phyloP scores from a whole-genome alignment of 495 filamentous ascomycete genomes.

The Aspergillus homomorphus region DNA sequence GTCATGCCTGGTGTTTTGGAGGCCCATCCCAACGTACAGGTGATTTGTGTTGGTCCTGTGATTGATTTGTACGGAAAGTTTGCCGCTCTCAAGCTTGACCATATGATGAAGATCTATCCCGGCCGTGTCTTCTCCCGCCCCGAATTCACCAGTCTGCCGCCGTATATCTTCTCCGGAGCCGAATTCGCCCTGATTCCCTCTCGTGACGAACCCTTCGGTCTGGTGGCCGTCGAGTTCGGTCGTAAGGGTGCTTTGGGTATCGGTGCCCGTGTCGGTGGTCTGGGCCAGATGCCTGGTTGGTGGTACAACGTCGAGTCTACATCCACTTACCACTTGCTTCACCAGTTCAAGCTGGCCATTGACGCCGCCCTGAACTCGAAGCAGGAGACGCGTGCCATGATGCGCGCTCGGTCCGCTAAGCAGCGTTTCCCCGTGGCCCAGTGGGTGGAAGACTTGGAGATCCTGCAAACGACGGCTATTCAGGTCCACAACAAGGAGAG shows the following conservation, averaged over 20 bases:
- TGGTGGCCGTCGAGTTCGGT: constrained; percentile 78
- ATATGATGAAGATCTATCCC: constrained; percentile 70
- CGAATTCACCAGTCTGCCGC: constrained; percentile 70
- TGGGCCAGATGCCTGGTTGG: constrained; percentile 80
- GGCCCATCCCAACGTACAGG: constrained; percentile 59
- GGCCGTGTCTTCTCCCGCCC: constrained; percentile 70
- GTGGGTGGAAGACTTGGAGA: constrained; percentile 62
- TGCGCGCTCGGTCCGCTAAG: constrained; percentile 70
- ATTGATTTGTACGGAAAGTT: constrained; percentile 79
- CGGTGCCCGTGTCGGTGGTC: constrained; percentile 59
- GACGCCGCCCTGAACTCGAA: constrained; percentile 62
- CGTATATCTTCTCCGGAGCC: constrained; percentile 73
- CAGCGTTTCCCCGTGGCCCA: constrained; percentile 75
- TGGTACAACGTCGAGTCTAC: constrained; percentile 67
- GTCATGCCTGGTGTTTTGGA: constrained; percentile 71
- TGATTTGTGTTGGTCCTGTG: constrained; percentile 68
- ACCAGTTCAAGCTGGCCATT: constrained; percentile 69
- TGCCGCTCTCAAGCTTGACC: constrained; percentile 66
- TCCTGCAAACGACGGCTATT: constrained; percentile 55
- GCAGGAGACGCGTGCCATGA: constrained; percentile 53
- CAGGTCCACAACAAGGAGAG: constrained; percentile 41
- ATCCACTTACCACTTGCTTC: constrained; percentile 63
- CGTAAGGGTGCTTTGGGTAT: constrained; percentile 74
- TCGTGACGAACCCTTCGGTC: constrained; percentile 73
- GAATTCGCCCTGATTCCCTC: constrained; percentile 78